Percentiles rank a stretch among this genome's conserved stretches.
These are phyloP conservation scores for Fraxinus ornus DNA, from an alignment of 305 asterid genomes.

Conservation along the genomic window DNA sequence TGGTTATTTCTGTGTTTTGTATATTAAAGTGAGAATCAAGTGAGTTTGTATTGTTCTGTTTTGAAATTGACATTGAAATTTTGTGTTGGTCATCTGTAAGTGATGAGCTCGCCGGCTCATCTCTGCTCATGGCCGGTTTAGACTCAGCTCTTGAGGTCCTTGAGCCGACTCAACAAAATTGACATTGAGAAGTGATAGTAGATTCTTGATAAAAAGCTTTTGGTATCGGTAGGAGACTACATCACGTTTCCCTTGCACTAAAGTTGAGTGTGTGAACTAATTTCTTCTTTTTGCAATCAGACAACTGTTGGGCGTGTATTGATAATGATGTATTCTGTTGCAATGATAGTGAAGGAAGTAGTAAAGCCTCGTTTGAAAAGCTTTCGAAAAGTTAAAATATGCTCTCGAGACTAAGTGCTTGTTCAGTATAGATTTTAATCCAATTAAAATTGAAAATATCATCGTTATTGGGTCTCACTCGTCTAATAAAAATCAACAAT, in stretches of 20 bases:
- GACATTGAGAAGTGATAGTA: background rate
- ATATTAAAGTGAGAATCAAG: constrained; percentile 20
- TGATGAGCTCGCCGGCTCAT: background rate
- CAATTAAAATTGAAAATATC: too few relatives aligned
- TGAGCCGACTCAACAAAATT: background rate
- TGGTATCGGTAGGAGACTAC: background rate
- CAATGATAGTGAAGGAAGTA: background rate
- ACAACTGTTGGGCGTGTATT: background rate
- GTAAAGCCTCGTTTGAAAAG: background rate
- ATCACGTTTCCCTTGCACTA: background rate
- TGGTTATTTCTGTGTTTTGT: constrained; percentile 15
- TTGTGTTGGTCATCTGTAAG: background rate
- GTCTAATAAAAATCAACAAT: too few relatives aligned
- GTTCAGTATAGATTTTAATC: too few relatives aligned
- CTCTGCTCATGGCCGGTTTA: background rate
- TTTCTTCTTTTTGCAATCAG: background rate
- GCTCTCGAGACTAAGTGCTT: background rate
- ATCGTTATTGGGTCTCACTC: too few relatives aligned
- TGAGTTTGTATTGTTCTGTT: background rate
- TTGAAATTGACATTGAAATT: background rate
- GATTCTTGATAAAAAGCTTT: background rate
- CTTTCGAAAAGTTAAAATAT: too few relatives aligned
- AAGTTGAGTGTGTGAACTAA: background rate
- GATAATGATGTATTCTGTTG: background rate
- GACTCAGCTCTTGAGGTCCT: background rate